Percentiles rank a stretch among this genome's conserved stretches.
Evolutionary conservation across 805 yeast species (phyloP).

Genomic region (Saturnispora halmiae): DNA sequence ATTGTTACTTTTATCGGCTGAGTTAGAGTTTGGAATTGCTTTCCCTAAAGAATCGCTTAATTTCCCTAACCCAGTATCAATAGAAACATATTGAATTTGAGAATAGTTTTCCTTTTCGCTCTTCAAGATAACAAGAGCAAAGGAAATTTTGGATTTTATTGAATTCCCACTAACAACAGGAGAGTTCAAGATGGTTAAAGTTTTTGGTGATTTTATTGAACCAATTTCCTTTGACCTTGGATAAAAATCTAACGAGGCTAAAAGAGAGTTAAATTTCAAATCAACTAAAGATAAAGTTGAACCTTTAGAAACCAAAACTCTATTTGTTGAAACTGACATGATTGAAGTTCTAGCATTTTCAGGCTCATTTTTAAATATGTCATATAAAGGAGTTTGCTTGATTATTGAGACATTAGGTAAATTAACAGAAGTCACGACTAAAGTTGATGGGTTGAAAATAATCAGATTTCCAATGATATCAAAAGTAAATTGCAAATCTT

Average conservation of each 20-base stretch:
- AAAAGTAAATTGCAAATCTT: constrained; percentile 16
- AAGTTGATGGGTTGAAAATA: constrained; percentile 14
- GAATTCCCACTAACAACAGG: constrained; percentile 37
- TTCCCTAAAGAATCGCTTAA: constrained; percentile 65
- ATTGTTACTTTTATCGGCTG: constrained; percentile 11
- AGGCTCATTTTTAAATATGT: constrained; percentile 23
- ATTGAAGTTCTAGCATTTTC: constrained; percentile 28
- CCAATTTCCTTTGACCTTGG: constrained; percentile 23
- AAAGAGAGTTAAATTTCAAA: constrained; percentile 34
- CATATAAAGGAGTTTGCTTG: constrained; percentile 20
- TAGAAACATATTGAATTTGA: constrained; percentile 35
- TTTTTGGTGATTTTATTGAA: constrained; percentile 20
- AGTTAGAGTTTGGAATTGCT: constrained; percentile 29
- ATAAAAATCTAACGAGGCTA: constrained; percentile 25
- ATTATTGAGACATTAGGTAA: constrained; percentile 29
- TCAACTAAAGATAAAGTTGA: constrained; percentile 37
- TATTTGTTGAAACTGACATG: constrained; percentile 34
- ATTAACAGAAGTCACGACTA: constrained; percentile 20
- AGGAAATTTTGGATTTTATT: constrained; percentile 32
- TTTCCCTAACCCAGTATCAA: constrained; percentile 59
- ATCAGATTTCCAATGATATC: constrained; percentile 27
- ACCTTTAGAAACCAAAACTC: constrained; percentile 36
- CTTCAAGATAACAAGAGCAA: constrained; percentile 34
- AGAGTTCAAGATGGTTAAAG: constrained; percentile 25
- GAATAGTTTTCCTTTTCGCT: constrained; percentile 36